Base-by-base conservation (phyloP, 2,329 filamentous ascomycete genomes). In the Penicillium hesseltinei region DNA sequence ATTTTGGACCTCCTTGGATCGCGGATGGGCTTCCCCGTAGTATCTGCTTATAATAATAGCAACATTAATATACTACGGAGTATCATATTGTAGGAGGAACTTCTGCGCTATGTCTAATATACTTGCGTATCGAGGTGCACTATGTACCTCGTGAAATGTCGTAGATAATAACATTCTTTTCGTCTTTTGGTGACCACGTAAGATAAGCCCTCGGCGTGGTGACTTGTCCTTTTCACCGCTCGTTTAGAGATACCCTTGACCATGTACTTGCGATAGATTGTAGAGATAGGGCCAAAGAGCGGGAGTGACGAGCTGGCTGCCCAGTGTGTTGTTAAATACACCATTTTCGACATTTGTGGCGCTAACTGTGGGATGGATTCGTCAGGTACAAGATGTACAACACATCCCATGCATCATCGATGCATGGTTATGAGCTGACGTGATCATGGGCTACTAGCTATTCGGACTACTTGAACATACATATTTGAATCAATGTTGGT, bases 331-430 rank as follows among this genome's bases (percentile, higher is more conserved):
- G 25, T 40, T n/a, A 29, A 31, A 27, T 36, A 36, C 21, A 27
- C 36, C 31, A 56, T 50, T 38, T 8, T 42, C 10, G 31, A 19
- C 42, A 27, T 38, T 36, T 39, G 25, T 29, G 33, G 35, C 49
- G 42, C 36, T 21, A 56, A 38, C 15, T 15, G 27, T 35, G 13
- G 35, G 35, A 53, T 42, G 15, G 23, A 42, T 36, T 56, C n/a
- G 35, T 56, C 54, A 56, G 54, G 49, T 53, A 53, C 54, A 53
- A 29, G 21, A 52, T 42, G 54, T 56, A 56, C 54, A 56, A 56
- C 54, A 56, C 54, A 56, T 40, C 46, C 15, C 7, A 53, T 53
- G 36, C 36, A 39, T 39, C 10, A 2, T 11, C 5, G 9, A 39
- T 39, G 36, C 42, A 53, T 53, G 42, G 47, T 23, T 29, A 42